phyloP scores from a whole-genome alignment of 805 yeast species.

The Nakazawaea sp. region DNA sequence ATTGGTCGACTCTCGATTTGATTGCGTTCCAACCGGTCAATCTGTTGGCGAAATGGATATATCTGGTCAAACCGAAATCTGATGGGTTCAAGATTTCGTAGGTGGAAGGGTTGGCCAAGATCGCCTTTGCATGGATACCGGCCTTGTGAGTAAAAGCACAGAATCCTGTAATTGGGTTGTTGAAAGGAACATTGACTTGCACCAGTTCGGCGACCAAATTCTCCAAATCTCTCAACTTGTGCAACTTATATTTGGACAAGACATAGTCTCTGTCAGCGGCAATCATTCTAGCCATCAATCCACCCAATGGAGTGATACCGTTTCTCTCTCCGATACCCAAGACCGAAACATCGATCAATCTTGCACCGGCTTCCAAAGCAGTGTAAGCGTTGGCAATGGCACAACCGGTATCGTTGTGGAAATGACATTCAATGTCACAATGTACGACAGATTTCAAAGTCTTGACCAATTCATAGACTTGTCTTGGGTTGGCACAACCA shows the following conservation, averaged over 20 bases:
- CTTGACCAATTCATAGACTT: conserved; percentile 92
- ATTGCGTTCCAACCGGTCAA: conserved; percentile 99
- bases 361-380: conserved; percentile 97
- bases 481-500: conserved; percentile 98
- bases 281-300: conserved; percentile 98
- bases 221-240: conserved; percentile 93
- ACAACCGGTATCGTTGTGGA: conserved; percentile 99
- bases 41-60: conserved; percentile 96
- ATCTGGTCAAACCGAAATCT: conserved; percentile 93
- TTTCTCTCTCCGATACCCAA: conserved; percentile 98
- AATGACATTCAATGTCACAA: conserved; percentile 97
- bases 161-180: conserved; percentile 98
- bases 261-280: conserved; percentile 98
- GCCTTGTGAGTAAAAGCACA: conserved; percentile 99
- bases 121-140: conserved; percentile 98
- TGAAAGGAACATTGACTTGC: conserved; percentile 94
- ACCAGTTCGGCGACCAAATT: conserved; percentile 96
- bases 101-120: conserved; percentile 97
- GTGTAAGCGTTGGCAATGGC: conserved; percentile 98
- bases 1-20: conserved; percentile 95
- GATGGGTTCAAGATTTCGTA: conserved; percentile 92
- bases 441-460: conserved; percentile 90
- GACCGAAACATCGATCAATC: conserved; percentile 88
- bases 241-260: conserved; percentile 86
- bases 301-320: conserved; percentile 97